Evolutionary conservation across 2,329 filamentous ascomycete genomes (phyloP).

Genomic region (Colletotrichum kahawae): DNA sequence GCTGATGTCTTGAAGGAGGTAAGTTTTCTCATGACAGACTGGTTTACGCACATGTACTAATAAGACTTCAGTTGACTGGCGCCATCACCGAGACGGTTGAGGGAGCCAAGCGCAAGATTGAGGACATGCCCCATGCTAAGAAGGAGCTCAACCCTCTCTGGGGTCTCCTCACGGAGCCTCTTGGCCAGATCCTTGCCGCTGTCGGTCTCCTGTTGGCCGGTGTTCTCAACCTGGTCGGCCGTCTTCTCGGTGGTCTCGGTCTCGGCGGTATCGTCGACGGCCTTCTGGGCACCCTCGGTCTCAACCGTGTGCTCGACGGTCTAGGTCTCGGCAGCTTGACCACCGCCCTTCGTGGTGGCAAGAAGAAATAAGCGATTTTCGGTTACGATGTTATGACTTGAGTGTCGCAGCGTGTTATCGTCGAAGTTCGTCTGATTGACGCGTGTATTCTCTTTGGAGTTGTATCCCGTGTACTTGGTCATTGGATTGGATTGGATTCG

Average conservation of each 20-base stretch:
- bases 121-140: slow-evolving; percentile 93
- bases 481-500: background rate
- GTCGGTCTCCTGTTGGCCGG: slow-evolving; percentile 83
- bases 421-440: background rate
- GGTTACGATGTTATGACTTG: background rate
- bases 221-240: slow-evolving; percentile 84
- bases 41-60: background rate
- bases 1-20: slow-evolving; percentile 84
- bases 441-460: background rate
- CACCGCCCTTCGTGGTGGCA: slow-evolving; percentile 35
- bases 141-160: slow-evolving; percentile 93
- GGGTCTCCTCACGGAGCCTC: slow-evolving; percentile 80
- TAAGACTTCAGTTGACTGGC: slow-evolving; percentile 67
- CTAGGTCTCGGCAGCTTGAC: slow-evolving; percentile 67
- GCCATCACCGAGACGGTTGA: slow-evolving; percentile 85
- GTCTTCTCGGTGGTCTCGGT: slow-evolving; percentile 79
- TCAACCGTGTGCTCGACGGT: slow-evolving; percentile 76
- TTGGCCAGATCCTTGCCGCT: slow-evolving; percentile 91
- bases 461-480: background rate
- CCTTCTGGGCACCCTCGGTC: slow-evolving; percentile 76
- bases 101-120: slow-evolving; percentile 84
- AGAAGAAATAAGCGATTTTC: slow-evolving; percentile 32
- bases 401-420: background rate
- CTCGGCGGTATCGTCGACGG: slow-evolving; percentile 82
- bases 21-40: slow-evolving; percentile 22